Evolutionary conservation across 208 protist genomes (phyloP), one percentile per base, ranked within the genome.

Genomic region (Trypanosoma theileri): DNA sequence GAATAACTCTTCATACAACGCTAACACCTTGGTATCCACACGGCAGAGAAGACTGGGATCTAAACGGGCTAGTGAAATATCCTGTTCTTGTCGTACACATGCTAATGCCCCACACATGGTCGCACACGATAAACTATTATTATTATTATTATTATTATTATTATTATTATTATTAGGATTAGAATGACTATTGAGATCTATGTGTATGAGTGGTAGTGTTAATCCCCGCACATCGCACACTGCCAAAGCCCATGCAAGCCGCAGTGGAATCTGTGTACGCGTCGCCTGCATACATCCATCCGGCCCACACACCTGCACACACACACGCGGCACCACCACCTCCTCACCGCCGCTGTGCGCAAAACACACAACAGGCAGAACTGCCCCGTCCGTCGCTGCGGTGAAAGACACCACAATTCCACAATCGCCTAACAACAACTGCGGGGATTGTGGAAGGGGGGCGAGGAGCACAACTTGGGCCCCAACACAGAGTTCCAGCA

Each of bases 141-240:
- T 35, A 35, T 6, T 35, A 6, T 35, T 35, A 35, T 35, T 35
- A 35, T 6, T 35, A 35, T 6, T 35, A 35, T 35, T 35, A 35
- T n/a, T n/a, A n/a, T n/a, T n/a, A n/a, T n/a, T n/a, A n/a, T n/a
- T n/a, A n/a, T n/a, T n/a, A n/a, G n/a, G n/a, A n/a, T n/a, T n/a
- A n/a, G n/a, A n/a, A 24, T 66, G 51, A 11, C 19, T 19, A 50
- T 84, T 48, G 10, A 86, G 21, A 11, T 46, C 48, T 46, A 84
- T 70, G 8, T 48, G 22, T 21, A 67, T 67, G 54, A 71, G 59
- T 13, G 73, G 69, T 14, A 86, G 51, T 24, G 74, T 79, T 82
- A 96, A 86, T 40, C 93, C 94, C 68, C 97, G 94, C n/a, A 70
- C 69, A 22, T 93, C 92, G 68, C 97, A 91, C 45, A 96, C 89